Conservation (phyloP, 2,329 filamentous ascomycete genomes). For the Tothia fuscella region DNA sequence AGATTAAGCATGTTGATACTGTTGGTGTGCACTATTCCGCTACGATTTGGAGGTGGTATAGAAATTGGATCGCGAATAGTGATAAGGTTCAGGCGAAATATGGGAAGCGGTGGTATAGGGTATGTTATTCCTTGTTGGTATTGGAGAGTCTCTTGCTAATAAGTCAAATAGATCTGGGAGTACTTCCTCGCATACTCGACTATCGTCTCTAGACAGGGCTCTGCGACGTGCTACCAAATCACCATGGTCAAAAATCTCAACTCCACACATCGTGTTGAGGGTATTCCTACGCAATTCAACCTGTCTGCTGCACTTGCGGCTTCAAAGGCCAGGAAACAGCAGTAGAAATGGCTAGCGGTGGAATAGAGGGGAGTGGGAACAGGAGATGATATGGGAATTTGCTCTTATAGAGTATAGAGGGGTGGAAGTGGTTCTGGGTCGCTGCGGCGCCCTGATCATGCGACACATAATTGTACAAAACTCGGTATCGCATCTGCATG, state of each 20-base stretch:
- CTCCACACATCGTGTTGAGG: slow-evolving; percentile 69
- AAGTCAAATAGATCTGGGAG: slow-evolving; percentile 65
- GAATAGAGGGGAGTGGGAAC: no score
- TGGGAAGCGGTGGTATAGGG: slow-evolving; percentile 87
- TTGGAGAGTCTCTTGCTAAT: slow-evolving; percentile 10
- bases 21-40: slow-evolving; percentile 95
- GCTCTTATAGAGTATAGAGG: no score
- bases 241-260: slow-evolving; percentile 84
- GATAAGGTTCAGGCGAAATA: slow-evolving; percentile 94
- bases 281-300: slow-evolving; percentile 55
- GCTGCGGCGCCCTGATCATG: no score
- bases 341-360: no score
- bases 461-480: no score
- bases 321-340: slow-evolving; percentile 26
- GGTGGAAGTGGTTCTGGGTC: no score
- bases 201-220: slow-evolving; percentile 73
- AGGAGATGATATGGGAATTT: no score
- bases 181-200: slow-evolving; percentile 79
- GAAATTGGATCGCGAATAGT: slow-evolving; percentile 92
- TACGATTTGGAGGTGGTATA: slow-evolving; percentile 95
- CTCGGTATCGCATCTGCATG: no score
- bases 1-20: slow-evolving; percentile 85
- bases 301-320: slow-evolving; percentile 53
- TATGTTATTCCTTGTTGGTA: slow-evolving; percentile 36
- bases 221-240: slow-evolving; percentile 79